These are phyloP conservation scores for Pythium utonaiense DNA, from an alignment of 352 stramenopile genomes.

Conservation along the genomic window DNA sequence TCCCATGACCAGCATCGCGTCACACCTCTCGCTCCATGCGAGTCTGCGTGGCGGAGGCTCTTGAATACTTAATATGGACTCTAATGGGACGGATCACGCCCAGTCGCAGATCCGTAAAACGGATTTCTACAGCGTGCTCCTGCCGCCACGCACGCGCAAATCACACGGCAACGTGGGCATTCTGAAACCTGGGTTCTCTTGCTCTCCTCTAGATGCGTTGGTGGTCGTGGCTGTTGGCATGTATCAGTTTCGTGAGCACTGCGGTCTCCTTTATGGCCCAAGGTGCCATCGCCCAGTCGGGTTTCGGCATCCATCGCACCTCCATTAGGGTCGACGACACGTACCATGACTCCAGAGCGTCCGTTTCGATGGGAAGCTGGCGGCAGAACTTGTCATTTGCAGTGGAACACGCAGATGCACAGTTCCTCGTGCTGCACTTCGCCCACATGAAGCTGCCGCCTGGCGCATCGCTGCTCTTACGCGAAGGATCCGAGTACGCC, in stretches of 20 bases:
- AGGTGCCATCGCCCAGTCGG: neutral
- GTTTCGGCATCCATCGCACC: conserved; percentile 8
- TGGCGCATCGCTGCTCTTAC: conserved; percentile 20
- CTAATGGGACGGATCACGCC: too few relatives aligned
- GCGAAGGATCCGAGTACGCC: conserved; percentile 1
- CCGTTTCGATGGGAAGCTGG: neutral
- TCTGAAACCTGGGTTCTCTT: neutral
- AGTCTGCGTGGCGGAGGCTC: too few relatives aligned
- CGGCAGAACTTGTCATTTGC: conserved; percentile 20
- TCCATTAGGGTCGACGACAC: conserved; percentile 11
- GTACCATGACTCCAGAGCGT: neutral
- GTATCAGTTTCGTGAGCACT: neutral
- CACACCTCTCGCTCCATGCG: too few relatives aligned
- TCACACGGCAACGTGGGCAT: too few relatives aligned
- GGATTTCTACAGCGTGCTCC: neutral
- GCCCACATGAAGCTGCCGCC: conserved; percentile 23
- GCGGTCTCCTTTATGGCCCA: neutral
- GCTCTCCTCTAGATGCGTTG: neutral
- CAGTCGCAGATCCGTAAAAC: too few relatives aligned
- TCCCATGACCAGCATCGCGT: too few relatives aligned
- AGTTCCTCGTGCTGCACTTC: conserved; percentile 40
- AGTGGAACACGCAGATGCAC: conserved; percentile 21
- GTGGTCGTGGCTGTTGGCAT: neutral
- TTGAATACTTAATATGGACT: too few relatives aligned
- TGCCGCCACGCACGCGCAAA: neutral